phyloP scores from a whole-genome alignment of 2,329 filamentous ascomycete genomes.

The Paraconiothyrium sp. region DNA sequence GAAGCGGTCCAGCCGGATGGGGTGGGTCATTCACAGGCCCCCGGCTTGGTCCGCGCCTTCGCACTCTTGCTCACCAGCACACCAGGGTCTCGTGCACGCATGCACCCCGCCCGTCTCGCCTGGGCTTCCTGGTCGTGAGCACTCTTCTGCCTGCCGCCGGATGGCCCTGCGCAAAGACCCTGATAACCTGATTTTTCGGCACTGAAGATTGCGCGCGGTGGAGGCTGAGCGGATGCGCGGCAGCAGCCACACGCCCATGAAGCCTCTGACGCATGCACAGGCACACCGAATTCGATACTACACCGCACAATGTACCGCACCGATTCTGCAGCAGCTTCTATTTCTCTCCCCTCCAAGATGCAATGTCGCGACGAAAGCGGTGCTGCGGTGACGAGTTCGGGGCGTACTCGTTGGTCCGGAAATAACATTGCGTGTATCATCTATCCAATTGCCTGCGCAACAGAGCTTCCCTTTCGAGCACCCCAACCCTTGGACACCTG shows the following conservation, averaged over 20 bases:
- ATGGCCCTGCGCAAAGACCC: slow-evolving; percentile 13
- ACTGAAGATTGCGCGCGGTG: slow-evolving; percentile 13
- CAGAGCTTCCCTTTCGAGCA: background rate
- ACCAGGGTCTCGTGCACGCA: slow-evolving; percentile 18
- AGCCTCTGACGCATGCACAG: slow-evolving; percentile 11
- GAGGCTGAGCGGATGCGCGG: slow-evolving; percentile 20
- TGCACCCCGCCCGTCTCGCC: slow-evolving; percentile 14
- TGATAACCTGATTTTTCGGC: slow-evolving; percentile 19
- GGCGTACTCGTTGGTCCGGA: background rate
- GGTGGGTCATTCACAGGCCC: slow-evolving; percentile 4
- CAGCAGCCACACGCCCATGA: background rate
- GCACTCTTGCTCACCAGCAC: slow-evolving; percentile 12
- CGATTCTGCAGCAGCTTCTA: slow-evolving; percentile 5
- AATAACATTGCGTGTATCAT: background rate
- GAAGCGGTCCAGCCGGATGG: slow-evolving; percentile 15
- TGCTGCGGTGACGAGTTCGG: slow-evolving; percentile 4
- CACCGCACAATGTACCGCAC: background rate
- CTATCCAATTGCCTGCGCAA: background rate
- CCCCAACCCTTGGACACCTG: too few relatives aligned
- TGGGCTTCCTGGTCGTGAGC: background rate
- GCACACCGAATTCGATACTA: slow-evolving; percentile 7
- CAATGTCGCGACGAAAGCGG: background rate
- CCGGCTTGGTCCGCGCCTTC: slow-evolving; percentile 17
- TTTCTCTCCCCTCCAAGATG: slow-evolving; percentile 8
- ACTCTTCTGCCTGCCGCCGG: slow-evolving; percentile 1